These are phyloP conservation scores for Syzygium aromaticum DNA, from an alignment of 345 rosid genomes.

Conservation along the genomic window DNA sequence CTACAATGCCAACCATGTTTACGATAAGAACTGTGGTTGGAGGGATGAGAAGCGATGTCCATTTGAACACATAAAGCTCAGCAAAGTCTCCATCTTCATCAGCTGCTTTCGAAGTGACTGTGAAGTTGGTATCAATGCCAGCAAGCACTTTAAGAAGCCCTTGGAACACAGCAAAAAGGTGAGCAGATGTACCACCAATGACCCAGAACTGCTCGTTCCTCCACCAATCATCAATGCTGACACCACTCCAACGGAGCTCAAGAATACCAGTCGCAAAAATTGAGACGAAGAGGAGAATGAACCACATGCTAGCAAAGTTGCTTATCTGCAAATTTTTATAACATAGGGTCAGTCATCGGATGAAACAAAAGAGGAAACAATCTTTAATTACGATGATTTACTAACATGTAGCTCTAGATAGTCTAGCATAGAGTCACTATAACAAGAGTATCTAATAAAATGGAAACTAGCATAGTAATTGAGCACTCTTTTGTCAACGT, in stretches of 20 bases:
- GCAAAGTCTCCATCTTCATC: slow-evolving; percentile 96
- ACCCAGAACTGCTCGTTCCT: slow-evolving; percentile 99
- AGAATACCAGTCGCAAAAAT: slow-evolving; percentile 83
- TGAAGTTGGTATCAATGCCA: slow-evolving; percentile 95
- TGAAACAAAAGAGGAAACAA: background rate
- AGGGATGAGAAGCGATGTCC: slow-evolving; percentile 98
- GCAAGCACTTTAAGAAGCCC: slow-evolving; percentile 96
- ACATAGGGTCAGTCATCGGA: background rate
- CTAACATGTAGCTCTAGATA: background rate
- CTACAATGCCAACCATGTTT: slow-evolving; percentile 93
- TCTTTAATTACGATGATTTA: background rate
- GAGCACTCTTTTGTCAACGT: background rate
- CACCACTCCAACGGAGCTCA: slow-evolving; percentile 96
- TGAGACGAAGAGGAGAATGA: slow-evolving; percentile 87
- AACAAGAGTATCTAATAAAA: background rate
- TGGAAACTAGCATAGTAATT: background rate
- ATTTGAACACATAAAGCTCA: slow-evolving; percentile 93
- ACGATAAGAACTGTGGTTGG: slow-evolving; percentile 89
- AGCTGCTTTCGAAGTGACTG: slow-evolving; percentile 91
- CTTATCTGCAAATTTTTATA: slow-evolving; percentile 52
- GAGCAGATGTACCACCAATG: slow-evolving; percentile 98
- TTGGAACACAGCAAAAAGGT: slow-evolving; percentile 97
- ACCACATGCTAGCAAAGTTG: slow-evolving; percentile 97
- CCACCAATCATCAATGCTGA: slow-evolving; percentile 98
- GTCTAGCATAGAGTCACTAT: background rate